Evolutionary conservation across 169 alveolate genomes (phyloP).

Genomic region (Plasmodium gonderi): DNA sequence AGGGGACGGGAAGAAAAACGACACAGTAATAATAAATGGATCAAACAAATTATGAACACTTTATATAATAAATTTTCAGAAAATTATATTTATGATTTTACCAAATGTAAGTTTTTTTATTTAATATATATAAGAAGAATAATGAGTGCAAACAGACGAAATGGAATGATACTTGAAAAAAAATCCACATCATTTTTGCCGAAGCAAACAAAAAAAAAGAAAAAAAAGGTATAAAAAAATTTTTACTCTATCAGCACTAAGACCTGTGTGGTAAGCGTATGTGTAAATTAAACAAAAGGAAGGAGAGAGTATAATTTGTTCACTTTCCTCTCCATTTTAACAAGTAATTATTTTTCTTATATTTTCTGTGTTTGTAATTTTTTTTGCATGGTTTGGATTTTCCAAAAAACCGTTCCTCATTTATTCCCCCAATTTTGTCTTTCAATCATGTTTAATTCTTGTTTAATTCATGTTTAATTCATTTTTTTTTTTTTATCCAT

Average conservation of each 20-base stretch:
- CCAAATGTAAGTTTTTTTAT: slow-evolving; percentile 56
- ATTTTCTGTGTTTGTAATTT: neutral
- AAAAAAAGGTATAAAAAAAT: neutral
- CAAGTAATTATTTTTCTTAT: neutral
- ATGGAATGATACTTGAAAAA: neutral
- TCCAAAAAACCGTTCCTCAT: neutral
- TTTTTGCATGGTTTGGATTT: neutral
- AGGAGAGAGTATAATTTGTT: neutral
- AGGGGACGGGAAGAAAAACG: too few species aligned
- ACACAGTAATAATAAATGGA: neutral
- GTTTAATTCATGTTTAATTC: too few species aligned
- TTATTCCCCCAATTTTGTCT: too few species aligned
- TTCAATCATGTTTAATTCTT: too few species aligned
- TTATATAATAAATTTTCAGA: slow-evolving; percentile 13
- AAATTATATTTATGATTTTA: slow-evolving; percentile 43
- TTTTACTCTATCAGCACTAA: neutral
- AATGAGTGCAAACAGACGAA: neutral
- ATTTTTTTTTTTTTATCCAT: too few species aligned
- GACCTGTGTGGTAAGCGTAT: too few species aligned
- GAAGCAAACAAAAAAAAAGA: too few species aligned
- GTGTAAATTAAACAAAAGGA: neutral
- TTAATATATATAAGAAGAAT: slow-evolving; percentile 24
- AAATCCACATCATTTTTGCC: neutral
- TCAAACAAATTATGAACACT: neutral
- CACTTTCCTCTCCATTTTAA: neutral